phyloP scores from a whole-genome alignment of 495 filamentous ascomycete genomes.

The Penicillium arizonense region DNA sequence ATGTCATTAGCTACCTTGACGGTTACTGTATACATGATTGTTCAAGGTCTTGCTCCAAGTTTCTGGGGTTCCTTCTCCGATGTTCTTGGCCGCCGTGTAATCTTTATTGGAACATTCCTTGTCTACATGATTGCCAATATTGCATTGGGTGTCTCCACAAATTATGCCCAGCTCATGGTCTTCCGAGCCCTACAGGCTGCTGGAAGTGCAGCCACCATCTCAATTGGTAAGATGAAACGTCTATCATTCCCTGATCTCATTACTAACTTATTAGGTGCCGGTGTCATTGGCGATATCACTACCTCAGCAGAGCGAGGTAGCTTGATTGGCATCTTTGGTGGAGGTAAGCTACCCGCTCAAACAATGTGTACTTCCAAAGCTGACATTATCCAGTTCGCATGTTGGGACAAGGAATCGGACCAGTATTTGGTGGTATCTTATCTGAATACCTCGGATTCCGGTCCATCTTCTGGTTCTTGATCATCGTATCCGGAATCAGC shows the following conservation, averaged over 20 bases:
- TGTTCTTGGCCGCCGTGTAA: constrained; percentile 36
- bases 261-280: constrained; percentile 24
- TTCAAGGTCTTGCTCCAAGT: constrained; percentile 45
- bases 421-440: constrained; percentile 65
- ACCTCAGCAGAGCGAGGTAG: constrained; percentile 37
- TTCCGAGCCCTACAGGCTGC: constrained; percentile 63
- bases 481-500: constrained; percentile 52
- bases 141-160: constrained; percentile 59
- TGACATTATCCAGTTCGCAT: constrained; percentile 28
- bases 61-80: constrained; percentile 47
- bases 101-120: constrained; percentile 39
- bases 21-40: constrained; percentile 44
- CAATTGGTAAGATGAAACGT: constrained; percentile 28
- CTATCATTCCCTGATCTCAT: background rate
- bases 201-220: constrained; percentile 55
- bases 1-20: constrained; percentile 38
- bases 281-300: constrained; percentile 42
- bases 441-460: constrained; percentile 65
- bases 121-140: constrained; percentile 56
- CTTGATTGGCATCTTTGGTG: constrained; percentile 39
- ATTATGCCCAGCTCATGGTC: constrained; percentile 60
- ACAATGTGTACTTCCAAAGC: background rate
- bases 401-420: constrained; percentile 57
- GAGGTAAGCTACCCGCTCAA: constrained; percentile 21
- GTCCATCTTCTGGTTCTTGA: constrained; percentile 72